These are phyloP conservation scores for Sporothrix schenckii DNA, from an alignment of 2,329 filamentous ascomycete species.

Conservation along the genomic window DNA sequence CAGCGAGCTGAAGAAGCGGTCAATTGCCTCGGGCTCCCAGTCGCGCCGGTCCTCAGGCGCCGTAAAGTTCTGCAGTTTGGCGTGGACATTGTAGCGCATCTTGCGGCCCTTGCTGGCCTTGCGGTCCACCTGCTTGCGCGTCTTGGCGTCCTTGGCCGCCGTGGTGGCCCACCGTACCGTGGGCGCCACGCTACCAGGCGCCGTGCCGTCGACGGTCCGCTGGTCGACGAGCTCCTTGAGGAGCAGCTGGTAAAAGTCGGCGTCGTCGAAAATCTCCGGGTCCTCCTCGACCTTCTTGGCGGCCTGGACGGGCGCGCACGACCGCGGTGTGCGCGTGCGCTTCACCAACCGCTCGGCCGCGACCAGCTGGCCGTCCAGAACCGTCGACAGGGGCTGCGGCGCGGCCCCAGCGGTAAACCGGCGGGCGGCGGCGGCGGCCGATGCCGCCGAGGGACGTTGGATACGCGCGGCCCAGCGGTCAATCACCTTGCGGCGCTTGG, in stretches of 20 bases:
- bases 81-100: slow-evolving; percentile 90
- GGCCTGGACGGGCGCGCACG: slow-evolving; percentile 73
- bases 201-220: slow-evolving; percentile 69
- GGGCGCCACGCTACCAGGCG: slow-evolving; percentile 50
- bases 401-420: slow-evolving; percentile 56
- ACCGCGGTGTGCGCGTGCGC: slow-evolving; percentile 71
- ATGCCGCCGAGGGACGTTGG: slow-evolving; percentile 53
- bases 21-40: slow-evolving; percentile 81
- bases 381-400: slow-evolving; percentile 66
- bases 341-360: slow-evolving; percentile 68
- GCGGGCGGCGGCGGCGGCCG: slow-evolving; percentile 58
- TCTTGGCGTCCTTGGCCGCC: slow-evolving; percentile 74
- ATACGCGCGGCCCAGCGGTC: slow-evolving; percentile 91
- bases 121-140: slow-evolving; percentile 82
- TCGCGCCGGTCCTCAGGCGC: slow-evolving; percentile 77
- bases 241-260: slow-evolving; percentile 89
- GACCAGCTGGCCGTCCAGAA: slow-evolving; percentile 69
- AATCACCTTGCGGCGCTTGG: slow-evolving; percentile 70
- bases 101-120: slow-evolving; percentile 95
- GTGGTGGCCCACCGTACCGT: slow-evolving; percentile 68
- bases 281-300: slow-evolving; percentile 61
- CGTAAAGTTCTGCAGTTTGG: slow-evolving; percentile 98
- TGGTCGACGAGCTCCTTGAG: slow-evolving; percentile 93
- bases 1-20: slow-evolving; percentile 73
- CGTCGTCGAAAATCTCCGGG: slow-evolving; percentile 80